phyloP scores from a whole-genome alignment of 805 yeast genomes.

The Diddensiella caesifluorescens region DNA sequence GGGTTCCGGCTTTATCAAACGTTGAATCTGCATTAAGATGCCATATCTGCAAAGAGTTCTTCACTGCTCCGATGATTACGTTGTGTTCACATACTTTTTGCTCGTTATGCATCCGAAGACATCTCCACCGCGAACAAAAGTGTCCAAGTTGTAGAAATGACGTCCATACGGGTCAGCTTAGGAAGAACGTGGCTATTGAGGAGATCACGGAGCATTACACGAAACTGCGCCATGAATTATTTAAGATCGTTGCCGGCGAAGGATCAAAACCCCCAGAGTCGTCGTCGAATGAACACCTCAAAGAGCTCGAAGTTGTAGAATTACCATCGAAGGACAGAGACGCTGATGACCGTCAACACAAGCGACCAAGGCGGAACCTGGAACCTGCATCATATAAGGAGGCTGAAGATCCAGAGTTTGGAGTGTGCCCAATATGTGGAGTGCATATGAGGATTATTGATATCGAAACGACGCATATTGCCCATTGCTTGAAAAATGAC shows the following conservation, averaged over 20 bases:
- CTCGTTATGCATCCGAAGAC: slow-evolving; percentile 75
- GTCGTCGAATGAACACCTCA: too few species aligned
- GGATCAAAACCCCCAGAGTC: too few species aligned
- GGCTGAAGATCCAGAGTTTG: slow-evolving; percentile 29
- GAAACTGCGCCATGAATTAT: too few species aligned
- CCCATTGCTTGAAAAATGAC: slow-evolving; percentile 41
- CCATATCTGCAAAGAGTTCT: slow-evolving; percentile 80
- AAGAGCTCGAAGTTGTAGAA: neutral
- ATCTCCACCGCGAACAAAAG: slow-evolving; percentile 49
- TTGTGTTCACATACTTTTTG: slow-evolving; percentile 88
- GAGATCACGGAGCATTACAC: slow-evolving; percentile 49
- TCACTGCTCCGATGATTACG: slow-evolving; percentile 74
- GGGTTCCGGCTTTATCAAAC: slow-evolving; percentile 49
- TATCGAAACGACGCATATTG: slow-evolving; percentile 58
- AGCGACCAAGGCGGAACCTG: neutral
- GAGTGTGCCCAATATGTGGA: slow-evolving; percentile 65
- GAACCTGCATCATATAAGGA: too few species aligned
- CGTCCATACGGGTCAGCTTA: slow-evolving; percentile 61
- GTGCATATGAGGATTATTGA: slow-evolving; percentile 48
- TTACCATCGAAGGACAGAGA: neutral
- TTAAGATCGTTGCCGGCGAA: too few species aligned
- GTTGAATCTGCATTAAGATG: slow-evolving; percentile 74
- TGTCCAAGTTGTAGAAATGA: slow-evolving; percentile 79
- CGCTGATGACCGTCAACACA: too few species aligned
- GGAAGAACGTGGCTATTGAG: slow-evolving; percentile 64